Evolutionary conservation across 345 rosid genomes (phyloP), one percentile per base, ranked within the genome.

Genomic region (Nasturtium officinale): DNA sequence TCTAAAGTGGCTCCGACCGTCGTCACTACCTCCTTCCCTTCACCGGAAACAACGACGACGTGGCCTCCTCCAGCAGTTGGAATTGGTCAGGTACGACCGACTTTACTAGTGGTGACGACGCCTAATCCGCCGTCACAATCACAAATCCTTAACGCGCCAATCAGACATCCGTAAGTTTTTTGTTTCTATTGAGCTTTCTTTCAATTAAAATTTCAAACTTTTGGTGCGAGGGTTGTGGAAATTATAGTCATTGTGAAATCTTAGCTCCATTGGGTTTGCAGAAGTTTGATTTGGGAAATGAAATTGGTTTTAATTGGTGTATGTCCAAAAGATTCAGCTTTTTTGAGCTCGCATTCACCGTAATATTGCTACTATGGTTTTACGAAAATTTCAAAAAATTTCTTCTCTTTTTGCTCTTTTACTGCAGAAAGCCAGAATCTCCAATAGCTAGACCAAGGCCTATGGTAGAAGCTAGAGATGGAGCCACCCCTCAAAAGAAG

Each of bases 401-500:
- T 52, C 5, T 28, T 15, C 15, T 5, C 18, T 60, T 29, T 29
- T 51, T 16, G 4, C 20, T 9, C 21, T 28, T 48, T 73, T 45
- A n/a, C 38, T 13, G 35, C 86, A 95, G 99, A 43, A 90, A 83
- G 73, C 86, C 91, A 6, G 99, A 95, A 37, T 95, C 98, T 43
- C 99, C 98, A 40, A 88, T 79, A 68, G 70, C 91, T 40, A 90
- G 87, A 78, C 65, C 90, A 51, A 85, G 94, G 76, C 68, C 90
- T 29, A 82, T 63, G 56, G 77, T 72, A 69, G 99, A 91, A 61
- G 77, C 80, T 30, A 92, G 91, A 84, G 99, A 96, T 66, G 87
- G 89, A 52, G 89, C 98, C 43, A 90, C 98, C 43, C 96, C 98
- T 37, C 94, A 89, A 81, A 96, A 89, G 86, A 94, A 87, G 73